These are phyloP conservation scores for Fusarium ramigenum DNA, from an alignment of 2,329 filamentous ascomycete genomes.

Conservation along the genomic window DNA sequence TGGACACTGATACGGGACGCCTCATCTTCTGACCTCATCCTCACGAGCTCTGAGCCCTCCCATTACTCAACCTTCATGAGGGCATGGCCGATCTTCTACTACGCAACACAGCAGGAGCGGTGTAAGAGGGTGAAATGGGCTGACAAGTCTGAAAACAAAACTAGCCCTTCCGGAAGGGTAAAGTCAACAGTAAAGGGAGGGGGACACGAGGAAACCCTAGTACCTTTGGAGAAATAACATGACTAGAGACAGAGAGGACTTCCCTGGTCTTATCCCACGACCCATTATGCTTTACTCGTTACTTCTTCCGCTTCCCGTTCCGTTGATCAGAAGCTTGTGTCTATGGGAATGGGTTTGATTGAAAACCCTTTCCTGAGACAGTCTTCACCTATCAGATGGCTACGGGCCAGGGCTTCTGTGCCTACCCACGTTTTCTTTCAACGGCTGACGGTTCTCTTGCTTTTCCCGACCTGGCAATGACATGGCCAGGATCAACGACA, in stretches of 20 bases:
- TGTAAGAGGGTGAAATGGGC: constrained; percentile 10
- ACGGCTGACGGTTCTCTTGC: constrained; percentile 39
- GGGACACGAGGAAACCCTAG: constrained; percentile 21
- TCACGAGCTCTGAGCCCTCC: constrained; percentile 24
- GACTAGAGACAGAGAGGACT: constrained; percentile 11
- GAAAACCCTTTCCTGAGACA: constrained; percentile 13
- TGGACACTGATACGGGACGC: constrained; percentile 22
- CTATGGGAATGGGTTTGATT: constrained; percentile 3
- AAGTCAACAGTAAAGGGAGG: constrained; percentile 1
- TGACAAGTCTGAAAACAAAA: constrained; percentile 5
- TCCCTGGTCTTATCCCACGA: constrained; percentile 19
- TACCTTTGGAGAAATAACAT: constrained; percentile 7
- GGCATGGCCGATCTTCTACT: constrained; percentile 4
- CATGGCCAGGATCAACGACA: constrained; percentile 37
- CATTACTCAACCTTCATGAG: constrained; percentile 25
- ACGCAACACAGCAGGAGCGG: background rate
- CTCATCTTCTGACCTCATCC: constrained; percentile 37
- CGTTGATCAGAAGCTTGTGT: constrained; percentile 31
- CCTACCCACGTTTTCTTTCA: constrained; percentile 27
- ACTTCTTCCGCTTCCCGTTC: constrained; percentile 26
- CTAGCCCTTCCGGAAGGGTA: constrained; percentile 4
- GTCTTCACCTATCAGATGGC: constrained; percentile 36
- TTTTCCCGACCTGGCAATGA: constrained; percentile 35
- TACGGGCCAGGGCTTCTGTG: constrained; percentile 16
- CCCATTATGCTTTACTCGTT: constrained; percentile 20